Percentiles rank a stretch among this genome's conserved stretches.
phyloP scores from a whole-genome alignment of 78 protist species.

The Goniomonas avonlea region DNA sequence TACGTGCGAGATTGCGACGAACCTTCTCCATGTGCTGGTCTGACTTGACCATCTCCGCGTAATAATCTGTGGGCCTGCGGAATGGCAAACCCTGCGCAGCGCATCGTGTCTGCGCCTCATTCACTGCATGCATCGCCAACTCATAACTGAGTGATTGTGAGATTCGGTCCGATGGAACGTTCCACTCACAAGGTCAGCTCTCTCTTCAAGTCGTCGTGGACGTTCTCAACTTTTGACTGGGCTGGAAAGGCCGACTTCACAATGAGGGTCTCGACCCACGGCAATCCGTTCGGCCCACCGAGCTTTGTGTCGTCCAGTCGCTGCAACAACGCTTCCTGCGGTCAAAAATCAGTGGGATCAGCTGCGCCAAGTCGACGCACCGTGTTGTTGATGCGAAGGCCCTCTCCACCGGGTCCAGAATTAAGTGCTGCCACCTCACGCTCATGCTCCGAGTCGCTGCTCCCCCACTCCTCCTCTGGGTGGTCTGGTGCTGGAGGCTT shows the following conservation, averaged over 20 bases:
- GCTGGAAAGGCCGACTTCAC: constrained; percentile 37
- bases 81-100: constrained; percentile 6
- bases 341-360: no score
- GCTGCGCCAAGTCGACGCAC: no score
- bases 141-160: not conserved
- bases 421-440: no score
- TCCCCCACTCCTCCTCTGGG: no score
- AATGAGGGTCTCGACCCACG: constrained; percentile 46
- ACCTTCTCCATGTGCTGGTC: constrained; percentile 77
- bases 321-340: no score
- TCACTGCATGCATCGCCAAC: constrained; percentile 40
- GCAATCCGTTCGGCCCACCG: no score
- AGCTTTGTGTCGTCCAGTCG: no score
- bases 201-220: constrained; percentile 58
- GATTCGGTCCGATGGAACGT: not conserved
- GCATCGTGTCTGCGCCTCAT: not conserved
- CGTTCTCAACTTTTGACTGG: constrained; percentile 11
- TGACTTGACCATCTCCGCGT: constrained; percentile 85
- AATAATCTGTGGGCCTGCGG: constrained; percentile 72
- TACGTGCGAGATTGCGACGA: not conserved
- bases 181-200: constrained; percentile 53
- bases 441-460: no score
- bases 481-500: no score
- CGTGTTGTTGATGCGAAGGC: no score
- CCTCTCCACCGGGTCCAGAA: no score